Evolutionary conservation across 129 eudicot species (phyloP), one percentile per base, ranked within the genome.

Genomic region (Dittrichia graveolens): DNA sequence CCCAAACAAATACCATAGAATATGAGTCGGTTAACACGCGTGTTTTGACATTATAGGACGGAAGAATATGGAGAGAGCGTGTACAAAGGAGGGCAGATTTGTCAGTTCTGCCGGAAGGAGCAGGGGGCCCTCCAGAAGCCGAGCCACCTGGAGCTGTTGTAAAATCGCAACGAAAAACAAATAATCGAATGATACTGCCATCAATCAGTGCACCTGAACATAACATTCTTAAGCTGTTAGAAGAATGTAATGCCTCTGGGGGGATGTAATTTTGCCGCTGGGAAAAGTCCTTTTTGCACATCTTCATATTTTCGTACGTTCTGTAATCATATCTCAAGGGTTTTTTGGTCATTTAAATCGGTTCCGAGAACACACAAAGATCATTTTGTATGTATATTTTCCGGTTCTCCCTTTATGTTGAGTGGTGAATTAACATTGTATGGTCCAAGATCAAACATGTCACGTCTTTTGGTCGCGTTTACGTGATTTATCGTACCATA

Each of bases 61-160:
- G 96, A 54, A 75, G 98, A 77, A 89, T 89, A 78, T 93, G 98
- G 98, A 93, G 85, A 79, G 98, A 93, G 78, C 83, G 98, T 37
- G 95, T 38, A 14, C 85, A 76, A 44, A 74, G 79, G 74, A 80
- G 95, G 72, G 34, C 79, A 5, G 95, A 89, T 35, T 38, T 85
- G 82, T 72, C 77, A 0, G 8, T 54, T 12, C 69, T 50, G 71
- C 83, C 71, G 56, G 74, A 78, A 67, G 77, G 57, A 35, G 71
- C 35, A 4, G 76, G 63, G 4, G 70, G 3, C 55, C 73, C 81
- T 2, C 67, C 59, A 47, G 86, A 77, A 64, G 75, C 96, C 4
- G 87, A 45, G 76, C 71, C 78, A 38, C 55, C 78, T 46, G 79
- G 50, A 67, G 18, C 81, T 46, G 79, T 46, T 64, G 18, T 79